phyloP scores from a whole-genome alignment of 2,329 filamentous ascomycete species.

The Chalara sp. region DNA sequence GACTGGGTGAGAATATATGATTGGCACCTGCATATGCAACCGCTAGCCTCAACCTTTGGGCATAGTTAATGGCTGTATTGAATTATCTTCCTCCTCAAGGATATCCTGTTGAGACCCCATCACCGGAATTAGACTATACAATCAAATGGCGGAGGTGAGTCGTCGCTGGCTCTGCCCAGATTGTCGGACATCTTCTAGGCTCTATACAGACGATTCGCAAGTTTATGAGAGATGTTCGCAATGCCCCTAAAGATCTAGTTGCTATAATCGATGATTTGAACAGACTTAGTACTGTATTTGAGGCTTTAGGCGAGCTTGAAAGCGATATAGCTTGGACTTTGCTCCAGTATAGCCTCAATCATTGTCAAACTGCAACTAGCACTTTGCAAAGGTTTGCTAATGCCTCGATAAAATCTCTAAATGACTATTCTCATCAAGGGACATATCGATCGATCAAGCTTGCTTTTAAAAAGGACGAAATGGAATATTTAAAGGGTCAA shows the following conservation, averaged over 20 bases:
- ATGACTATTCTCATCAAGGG: neutral
- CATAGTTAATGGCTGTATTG: no score
- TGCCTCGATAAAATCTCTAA: neutral
- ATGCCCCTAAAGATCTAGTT: neutral
- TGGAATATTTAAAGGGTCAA: constrained; percentile 1
- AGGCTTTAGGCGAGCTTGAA: neutral
- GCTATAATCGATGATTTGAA: neutral
- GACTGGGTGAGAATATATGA: no score
- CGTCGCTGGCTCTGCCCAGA: neutral
- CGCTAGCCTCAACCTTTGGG: no score
- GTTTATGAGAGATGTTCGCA: neutral
- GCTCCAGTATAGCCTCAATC: neutral
- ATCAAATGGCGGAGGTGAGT: neutral
- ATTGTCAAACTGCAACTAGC: neutral
- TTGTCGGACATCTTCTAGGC: neutral
- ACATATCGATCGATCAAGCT: neutral
- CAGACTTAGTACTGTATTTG: neutral
- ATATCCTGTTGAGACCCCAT: no score
- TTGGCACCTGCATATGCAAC: no score
- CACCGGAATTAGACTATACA: no score
- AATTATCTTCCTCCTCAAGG: no score
- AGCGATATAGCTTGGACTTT: neutral
- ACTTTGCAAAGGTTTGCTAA: neutral
- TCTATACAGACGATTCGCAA: neutral
- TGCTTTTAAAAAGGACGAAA: neutral